Conservation (phyloP, 371 early-diverging fungal genomes). For the Blakeslea trispora region DNA sequence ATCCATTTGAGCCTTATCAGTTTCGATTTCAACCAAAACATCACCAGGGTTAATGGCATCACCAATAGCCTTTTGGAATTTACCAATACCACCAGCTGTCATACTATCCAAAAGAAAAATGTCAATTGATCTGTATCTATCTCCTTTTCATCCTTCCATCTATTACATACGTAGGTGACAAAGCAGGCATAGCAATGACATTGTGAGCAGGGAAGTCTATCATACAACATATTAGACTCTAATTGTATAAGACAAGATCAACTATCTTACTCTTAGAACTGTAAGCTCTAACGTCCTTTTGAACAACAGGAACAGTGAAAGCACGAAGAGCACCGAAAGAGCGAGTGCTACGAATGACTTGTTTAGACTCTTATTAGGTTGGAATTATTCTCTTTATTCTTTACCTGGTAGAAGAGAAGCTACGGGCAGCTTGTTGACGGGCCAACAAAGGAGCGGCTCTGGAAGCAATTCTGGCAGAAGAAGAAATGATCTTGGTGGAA, state of each 20-base stretch:
- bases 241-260: too few relatives aligned
- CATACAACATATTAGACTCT: background rate
- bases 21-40: slow-evolving; percentile 97
- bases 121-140: background rate
- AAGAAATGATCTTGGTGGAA: background rate
- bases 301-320: slow-evolving; percentile 30
- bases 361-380: too few relatives aligned
- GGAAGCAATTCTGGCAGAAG: slow-evolving; percentile 16
- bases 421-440: slow-evolving; percentile 39
- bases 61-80: slow-evolving; percentile 95
- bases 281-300: slow-evolving; percentile 50
- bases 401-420: slow-evolving; percentile 45
- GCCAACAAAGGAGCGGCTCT: slow-evolving; percentile 37
- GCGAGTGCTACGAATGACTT: slow-evolving; percentile 27
- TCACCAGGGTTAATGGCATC: slow-evolving; percentile 93
- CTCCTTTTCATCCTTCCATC: background rate
- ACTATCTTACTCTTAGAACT: slow-evolving; percentile 61
- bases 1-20: slow-evolving; percentile 99
- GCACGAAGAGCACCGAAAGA: slow-evolving; percentile 54
- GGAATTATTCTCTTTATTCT: too few relatives aligned
- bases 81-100: slow-evolving; percentile 96
- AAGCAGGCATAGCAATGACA: slow-evolving; percentile 95
- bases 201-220: slow-evolving; percentile 85
- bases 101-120: slow-evolving; percentile 51
- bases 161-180: slow-evolving; percentile 86